Conservation (phyloP, 768 basidiomycete genomes). For the Calocera cornea region DNA sequence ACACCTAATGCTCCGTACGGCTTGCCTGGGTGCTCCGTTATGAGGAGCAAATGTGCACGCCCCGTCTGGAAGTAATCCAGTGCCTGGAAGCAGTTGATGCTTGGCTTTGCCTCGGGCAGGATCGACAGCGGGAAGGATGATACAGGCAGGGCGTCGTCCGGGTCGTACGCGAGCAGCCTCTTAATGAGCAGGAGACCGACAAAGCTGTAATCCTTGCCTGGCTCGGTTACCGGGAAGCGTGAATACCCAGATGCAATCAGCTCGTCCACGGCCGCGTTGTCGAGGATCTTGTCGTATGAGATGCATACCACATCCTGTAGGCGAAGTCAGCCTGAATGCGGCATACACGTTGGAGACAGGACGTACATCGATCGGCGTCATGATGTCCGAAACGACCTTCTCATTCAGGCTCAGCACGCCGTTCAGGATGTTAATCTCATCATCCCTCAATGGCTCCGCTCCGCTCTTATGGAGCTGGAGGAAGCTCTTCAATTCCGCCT, state of each 20-base stretch:
- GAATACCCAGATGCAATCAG: constrained; percentile 70
- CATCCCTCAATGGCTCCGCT: constrained; percentile 47
- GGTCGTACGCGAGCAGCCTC: constrained; percentile 81
- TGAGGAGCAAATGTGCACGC: constrained; percentile 76
- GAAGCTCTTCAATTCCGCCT: constrained; percentile 66
- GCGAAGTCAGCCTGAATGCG: background rate
- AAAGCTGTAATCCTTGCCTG: constrained; percentile 54
- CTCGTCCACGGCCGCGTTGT: constrained; percentile 62
- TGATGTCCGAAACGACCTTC: constrained; percentile 55
- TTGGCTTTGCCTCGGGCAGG: constrained; percentile 75
- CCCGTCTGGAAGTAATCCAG: constrained; percentile 76
- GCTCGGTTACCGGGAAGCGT: constrained; percentile 76
- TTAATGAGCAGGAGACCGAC: constrained; percentile 74
- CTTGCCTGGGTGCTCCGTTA: constrained; percentile 70
- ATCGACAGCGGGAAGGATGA: constrained; percentile 65
- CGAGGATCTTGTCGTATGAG: constrained; percentile 59
- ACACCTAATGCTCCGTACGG: constrained; percentile 81
- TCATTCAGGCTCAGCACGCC: constrained; percentile 44
- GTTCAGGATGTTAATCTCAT: constrained; percentile 68
- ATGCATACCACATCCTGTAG: constrained; percentile 69
- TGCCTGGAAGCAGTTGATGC: constrained; percentile 89
- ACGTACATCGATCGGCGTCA: constrained; percentile 62
- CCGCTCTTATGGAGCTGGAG: constrained; percentile 26
- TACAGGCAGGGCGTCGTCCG: constrained; percentile 59
- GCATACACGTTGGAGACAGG: background rate